Evolutionary conservation across 805 yeast genomes (phyloP).

Genomic region (Ogataea pilisensis): DNA sequence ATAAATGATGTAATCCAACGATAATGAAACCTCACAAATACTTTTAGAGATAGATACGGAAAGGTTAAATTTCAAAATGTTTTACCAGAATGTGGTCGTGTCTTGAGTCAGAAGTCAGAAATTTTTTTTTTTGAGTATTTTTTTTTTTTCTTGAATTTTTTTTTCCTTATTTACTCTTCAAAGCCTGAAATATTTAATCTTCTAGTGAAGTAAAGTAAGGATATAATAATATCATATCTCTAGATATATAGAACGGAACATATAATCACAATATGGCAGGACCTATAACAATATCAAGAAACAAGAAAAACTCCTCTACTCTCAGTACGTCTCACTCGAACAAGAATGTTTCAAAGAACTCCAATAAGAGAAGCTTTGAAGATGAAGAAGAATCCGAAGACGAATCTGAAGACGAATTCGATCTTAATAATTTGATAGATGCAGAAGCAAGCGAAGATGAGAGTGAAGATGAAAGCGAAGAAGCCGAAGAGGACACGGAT

Average conservation of each 20-base stretch:
- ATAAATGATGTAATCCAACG: neutral
- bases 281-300: neutral
- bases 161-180: neutral
- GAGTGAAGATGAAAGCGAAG: constrained; percentile 20
- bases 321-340: too few relatives aligned
- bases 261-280: neutral
- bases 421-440: constrained; percentile 37
- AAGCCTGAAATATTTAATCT: neutral
- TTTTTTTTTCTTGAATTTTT: too few relatives aligned
- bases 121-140: too few relatives aligned
- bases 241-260: too few relatives aligned
- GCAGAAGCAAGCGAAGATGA: constrained; percentile 38
- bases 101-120: neutral
- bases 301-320: neutral
- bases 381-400: constrained; percentile 20
- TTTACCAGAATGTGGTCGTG: too few relatives aligned
- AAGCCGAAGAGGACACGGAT: constrained; percentile 19
- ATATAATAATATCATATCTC: neutral
- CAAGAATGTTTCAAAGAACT: neutral
- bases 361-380: constrained; percentile 11
- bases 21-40: too few relatives aligned
- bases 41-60: too few relatives aligned
- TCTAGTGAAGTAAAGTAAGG: neutral
- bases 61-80: too few relatives aligned
- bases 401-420: constrained; percentile 20